phyloP scores from a whole-genome alignment of 768 basidiomycete genomes.

The Podaxis rugospora region DNA sequence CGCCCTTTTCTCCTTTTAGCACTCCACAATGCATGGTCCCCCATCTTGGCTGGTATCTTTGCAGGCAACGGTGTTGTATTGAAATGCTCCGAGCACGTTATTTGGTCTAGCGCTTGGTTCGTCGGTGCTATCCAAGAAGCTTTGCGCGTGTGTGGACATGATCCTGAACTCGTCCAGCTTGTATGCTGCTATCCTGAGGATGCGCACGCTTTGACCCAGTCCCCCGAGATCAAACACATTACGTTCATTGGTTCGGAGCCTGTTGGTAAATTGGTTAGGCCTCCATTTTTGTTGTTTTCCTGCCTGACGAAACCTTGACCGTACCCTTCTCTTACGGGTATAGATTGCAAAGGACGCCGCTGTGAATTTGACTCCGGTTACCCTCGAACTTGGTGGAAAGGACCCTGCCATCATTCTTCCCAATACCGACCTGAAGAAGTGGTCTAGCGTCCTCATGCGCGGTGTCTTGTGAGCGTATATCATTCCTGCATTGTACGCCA shows the following conservation, averaged over 20 bases:
- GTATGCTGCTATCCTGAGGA: conserved; percentile 88
- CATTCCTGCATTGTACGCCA: not conserved
- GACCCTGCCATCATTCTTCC: conserved; percentile 91
- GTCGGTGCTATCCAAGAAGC: conserved; percentile 74
- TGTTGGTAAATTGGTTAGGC: conserved; percentile 65
- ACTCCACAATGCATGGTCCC: conserved; percentile 91
- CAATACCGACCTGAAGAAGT: conserved; percentile 75
- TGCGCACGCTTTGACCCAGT: conserved; percentile 76
- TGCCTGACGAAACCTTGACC: not conserved
- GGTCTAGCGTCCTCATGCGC: conserved; percentile 81
- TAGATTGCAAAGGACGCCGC: conserved; percentile 84
- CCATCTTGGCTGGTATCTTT: conserved; percentile 87
- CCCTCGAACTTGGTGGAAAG: conserved; percentile 92
- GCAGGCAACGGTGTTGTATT: conserved; percentile 87
- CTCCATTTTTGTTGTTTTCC: not conserved
- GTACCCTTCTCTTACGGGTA: not conserved
- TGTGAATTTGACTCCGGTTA: conserved; percentile 84
- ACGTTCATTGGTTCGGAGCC: conserved; percentile 88
- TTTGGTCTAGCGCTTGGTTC: conserved; percentile 88
- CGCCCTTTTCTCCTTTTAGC: conserved; percentile 39
- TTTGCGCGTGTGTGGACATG: conserved; percentile 76
- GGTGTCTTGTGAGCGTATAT: conserved; percentile 76
- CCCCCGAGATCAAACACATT: conserved; percentile 83
- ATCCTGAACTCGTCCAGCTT: conserved; percentile 85
- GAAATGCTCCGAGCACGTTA: conserved; percentile 89